Evolutionary conservation across 2,329 filamentous ascomycete genomes (phyloP).

Genomic region (Neofusicoccum kwambonambiense): DNA sequence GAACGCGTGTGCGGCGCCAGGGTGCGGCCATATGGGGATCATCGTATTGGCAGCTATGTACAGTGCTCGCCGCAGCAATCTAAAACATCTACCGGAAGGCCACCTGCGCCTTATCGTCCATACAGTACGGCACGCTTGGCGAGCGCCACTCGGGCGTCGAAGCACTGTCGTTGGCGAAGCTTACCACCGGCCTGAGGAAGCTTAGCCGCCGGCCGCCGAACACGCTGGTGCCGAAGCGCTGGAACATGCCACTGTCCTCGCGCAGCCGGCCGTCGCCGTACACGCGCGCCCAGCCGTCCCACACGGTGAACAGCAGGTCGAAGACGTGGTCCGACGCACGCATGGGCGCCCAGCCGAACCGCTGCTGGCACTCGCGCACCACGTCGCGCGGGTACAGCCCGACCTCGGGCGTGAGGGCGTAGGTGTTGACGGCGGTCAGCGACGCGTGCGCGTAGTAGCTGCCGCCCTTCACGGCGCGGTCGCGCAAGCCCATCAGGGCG

Average conservation of each 20-base stretch:
- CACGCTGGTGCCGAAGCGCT: slow-evolving; percentile 25
- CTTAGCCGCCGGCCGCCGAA: slow-evolving; percentile 26
- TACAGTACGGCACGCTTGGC: slow-evolving; percentile 22
- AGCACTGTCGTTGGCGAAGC: slow-evolving; percentile 20
- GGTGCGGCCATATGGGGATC: no score
- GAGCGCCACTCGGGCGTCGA: slow-evolving; percentile 20
- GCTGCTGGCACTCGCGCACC: slow-evolving; percentile 28
- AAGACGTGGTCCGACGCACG: slow-evolving; percentile 30
- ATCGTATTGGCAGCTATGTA: no score
- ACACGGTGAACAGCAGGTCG: slow-evolving; percentile 29
- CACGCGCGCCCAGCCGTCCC: slow-evolving; percentile 29
- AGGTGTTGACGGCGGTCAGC: slow-evolving; percentile 32
- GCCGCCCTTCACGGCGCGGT: slow-evolving; percentile 26
- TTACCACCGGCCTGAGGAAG: slow-evolving; percentile 28
- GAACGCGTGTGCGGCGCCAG: background rate
- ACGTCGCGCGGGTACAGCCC: slow-evolving; percentile 31
- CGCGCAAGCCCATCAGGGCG: slow-evolving; percentile 28
- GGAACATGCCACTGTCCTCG: slow-evolving; percentile 23
- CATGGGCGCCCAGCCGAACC: slow-evolving; percentile 29
- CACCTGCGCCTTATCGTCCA: slow-evolving; percentile 4
- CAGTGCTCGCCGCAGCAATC: background rate
- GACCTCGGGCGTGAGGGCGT: slow-evolving; percentile 33
- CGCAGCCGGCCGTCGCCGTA: slow-evolving; percentile 23
- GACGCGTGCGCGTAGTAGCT: slow-evolving; percentile 24
- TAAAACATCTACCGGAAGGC: background rate